A percentile compares a stretch with the other conserved stretches of the same genome.
Evolutionary conservation across 2,329 filamentous ascomycete species (phyloP).

Genomic region (Fusarium luffae): DNA sequence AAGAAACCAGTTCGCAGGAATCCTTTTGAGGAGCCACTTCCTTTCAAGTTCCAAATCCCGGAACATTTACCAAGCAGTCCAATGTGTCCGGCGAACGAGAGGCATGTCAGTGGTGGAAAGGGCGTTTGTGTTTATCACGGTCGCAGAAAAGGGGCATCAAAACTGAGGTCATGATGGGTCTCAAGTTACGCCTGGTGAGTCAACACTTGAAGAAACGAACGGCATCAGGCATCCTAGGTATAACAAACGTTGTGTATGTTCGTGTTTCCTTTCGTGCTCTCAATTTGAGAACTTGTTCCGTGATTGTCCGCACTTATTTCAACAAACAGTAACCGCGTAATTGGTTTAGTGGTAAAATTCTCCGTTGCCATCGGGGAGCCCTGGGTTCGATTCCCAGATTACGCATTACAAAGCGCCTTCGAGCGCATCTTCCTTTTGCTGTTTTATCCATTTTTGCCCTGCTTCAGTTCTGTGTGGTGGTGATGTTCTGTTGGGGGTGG

Average conservation of each 20-base stretch:
- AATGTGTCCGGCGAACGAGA: constrained; percentile 62
- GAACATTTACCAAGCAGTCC: constrained; percentile 64
- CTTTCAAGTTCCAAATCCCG: constrained; percentile 62
- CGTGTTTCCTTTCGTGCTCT: background rate
- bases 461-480: background rate
- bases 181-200: background rate
- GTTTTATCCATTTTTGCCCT: background rate
- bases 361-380: constrained; percentile 8
- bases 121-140: constrained; percentile 64
- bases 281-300: fast-evolving
- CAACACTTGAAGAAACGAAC: background rate
- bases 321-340: background rate
- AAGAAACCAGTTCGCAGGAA: constrained; percentile 37
- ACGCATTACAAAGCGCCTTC: background rate
- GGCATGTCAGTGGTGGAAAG: constrained; percentile 57
- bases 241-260: background rate
- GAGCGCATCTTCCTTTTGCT: background rate
- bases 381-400: constrained; percentile 10
- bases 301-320: fast-evolving
- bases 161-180: background rate
- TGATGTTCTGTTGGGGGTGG: background rate
- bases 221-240: background rate
- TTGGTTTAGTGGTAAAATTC: constrained; percentile 11
- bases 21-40: constrained; percentile 19
- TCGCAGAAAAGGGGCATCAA: constrained; percentile 44